These are phyloP conservation scores for Penicillium atrosanguineum DNA, from an alignment of 495 filamentous ascomycete genomes.

Conservation along the genomic window DNA sequence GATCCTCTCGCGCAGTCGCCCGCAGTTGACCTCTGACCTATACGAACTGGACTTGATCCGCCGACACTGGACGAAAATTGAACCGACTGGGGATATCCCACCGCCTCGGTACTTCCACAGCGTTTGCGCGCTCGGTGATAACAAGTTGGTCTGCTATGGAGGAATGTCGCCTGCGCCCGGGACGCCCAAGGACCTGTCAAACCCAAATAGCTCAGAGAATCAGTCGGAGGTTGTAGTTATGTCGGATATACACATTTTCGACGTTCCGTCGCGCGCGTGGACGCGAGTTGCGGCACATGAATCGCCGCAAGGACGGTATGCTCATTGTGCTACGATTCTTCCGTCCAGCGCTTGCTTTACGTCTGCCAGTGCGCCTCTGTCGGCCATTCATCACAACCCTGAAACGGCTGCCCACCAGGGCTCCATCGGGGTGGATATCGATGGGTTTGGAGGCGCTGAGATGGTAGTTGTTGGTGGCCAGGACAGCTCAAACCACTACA, in stretches of 20 bases:
- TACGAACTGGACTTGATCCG: slow-evolving; percentile 91
- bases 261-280: slow-evolving; percentile 83
- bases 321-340: slow-evolving; percentile 91
- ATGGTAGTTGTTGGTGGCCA: slow-evolving; percentile 98
- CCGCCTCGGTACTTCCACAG: slow-evolving; percentile 95
- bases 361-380: slow-evolving; percentile 75
- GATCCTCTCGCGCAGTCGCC: slow-evolving; percentile 75
- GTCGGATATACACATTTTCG: slow-evolving; percentile 96
- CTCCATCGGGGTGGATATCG: slow-evolving; percentile 77
- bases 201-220: slow-evolving; percentile 53
- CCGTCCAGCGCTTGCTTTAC: slow-evolving; percentile 84
- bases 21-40: slow-evolving; percentile 81
- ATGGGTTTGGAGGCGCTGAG: slow-evolving; percentile 89
- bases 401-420: slow-evolving; percentile 81
- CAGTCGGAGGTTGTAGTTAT: slow-evolving; percentile 93
- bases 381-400: slow-evolving; percentile 85
- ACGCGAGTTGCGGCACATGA: slow-evolving; percentile 76
- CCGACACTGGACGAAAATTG: slow-evolving; percentile 89
- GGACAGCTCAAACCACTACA: slow-evolving; percentile 96
- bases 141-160: slow-evolving; percentile 95
- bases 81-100: slow-evolving; percentile 79
- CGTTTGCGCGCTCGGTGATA: slow-evolving; percentile 87
- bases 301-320: slow-evolving; percentile 90
- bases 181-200: slow-evolving; percentile 40
- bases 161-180: slow-evolving; percentile 85